phyloP scores from a whole-genome alignment of 2,329 filamentous ascomycete species.

The Aureobasidium sp. region DNA sequence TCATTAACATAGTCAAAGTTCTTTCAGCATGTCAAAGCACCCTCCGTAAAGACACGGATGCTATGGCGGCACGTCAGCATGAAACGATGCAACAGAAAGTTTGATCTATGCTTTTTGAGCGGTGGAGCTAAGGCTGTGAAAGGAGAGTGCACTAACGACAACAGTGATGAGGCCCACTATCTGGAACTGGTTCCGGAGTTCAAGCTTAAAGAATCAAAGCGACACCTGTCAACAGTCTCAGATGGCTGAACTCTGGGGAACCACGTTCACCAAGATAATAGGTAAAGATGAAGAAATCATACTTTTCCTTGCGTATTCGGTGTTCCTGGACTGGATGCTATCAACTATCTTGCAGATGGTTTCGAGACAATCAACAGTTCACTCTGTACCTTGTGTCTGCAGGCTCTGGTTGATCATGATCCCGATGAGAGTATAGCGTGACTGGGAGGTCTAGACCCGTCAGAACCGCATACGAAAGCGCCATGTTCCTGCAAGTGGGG shows the following conservation, averaged over 20 bases:
- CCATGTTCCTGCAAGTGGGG: not conserved
- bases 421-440: not conserved
- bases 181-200: not conserved
- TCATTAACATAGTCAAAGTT: conserved; percentile 1
- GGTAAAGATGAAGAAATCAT: not conserved
- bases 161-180: not conserved
- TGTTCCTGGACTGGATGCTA: not conserved
- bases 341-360: not conserved
- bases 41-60: not conserved
- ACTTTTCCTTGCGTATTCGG: not conserved
- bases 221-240: not conserved
- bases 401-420: not conserved
- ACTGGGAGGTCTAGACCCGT: not conserved
- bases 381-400: not conserved
- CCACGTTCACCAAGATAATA: not conserved
- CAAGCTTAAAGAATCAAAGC: not conserved
- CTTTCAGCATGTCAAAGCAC: not conserved
- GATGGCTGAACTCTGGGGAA: not conserved
- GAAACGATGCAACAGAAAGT: conserved; percentile 7
- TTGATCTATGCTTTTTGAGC: not conserved
- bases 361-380: not conserved
- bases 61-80: conserved; percentile 1
- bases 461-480: not conserved
- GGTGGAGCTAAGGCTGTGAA: not conserved
- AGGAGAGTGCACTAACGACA: not conserved